Evolutionary conservation across 306 rosid genomes (phyloP).

Genomic region (Lagenaria siceraria): DNA sequence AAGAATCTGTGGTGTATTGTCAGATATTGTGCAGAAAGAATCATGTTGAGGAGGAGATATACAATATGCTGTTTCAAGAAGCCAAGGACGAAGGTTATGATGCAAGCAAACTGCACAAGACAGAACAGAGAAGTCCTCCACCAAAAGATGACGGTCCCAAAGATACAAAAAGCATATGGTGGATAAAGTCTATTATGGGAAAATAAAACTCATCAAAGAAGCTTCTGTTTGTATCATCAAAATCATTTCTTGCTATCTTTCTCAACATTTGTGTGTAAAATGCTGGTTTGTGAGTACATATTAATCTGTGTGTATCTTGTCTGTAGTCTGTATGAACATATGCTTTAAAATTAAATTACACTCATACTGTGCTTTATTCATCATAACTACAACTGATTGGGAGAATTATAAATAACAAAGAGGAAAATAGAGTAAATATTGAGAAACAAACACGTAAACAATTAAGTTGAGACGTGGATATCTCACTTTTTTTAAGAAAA

Average conservation of each 20-base stretch:
- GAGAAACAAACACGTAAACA: too few species aligned
- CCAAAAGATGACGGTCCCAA: constrained; percentile 43
- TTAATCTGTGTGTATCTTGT: neutral
- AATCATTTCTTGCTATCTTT: neutral
- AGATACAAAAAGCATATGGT: constrained; percentile 60
- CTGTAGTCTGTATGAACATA: neutral
- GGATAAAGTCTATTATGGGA: constrained; percentile 32
- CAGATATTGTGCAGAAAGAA: constrained; percentile 54
- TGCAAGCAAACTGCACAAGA: constrained; percentile 72
- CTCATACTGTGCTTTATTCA: too few species aligned
- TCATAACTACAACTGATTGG: too few species aligned
- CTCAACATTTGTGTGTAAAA: neutral
- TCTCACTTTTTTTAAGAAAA: too few species aligned
- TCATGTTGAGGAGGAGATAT: constrained; percentile 47
- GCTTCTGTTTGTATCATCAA: constrained; percentile 1
- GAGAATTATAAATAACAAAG: too few species aligned
- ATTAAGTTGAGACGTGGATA: too few species aligned
- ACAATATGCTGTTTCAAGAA: constrained; percentile 40
- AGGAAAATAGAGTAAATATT: too few species aligned
- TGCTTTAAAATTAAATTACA: neutral
- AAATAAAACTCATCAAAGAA: neutral
- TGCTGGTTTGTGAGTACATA: neutral
- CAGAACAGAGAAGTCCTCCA: constrained; percentile 65
- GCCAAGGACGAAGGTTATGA: constrained; percentile 62
- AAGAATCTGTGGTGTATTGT: neutral